Conservation (phyloP, 257 asterid genomes). For the Capsicum baccatum region DNA sequence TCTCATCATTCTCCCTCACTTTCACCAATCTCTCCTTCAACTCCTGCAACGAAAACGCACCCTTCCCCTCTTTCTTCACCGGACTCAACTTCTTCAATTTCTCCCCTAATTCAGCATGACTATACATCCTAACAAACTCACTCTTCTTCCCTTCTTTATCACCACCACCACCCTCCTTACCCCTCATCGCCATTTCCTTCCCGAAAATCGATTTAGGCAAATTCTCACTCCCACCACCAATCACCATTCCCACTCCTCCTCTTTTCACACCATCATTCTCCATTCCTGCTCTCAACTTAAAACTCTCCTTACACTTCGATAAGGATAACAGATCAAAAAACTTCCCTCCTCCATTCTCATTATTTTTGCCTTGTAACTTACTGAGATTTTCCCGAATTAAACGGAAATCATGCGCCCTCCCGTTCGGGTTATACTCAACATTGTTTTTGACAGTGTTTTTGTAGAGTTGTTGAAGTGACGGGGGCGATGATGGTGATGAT, state of each 20-base stretch:
- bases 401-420: background rate
- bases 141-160: background rate
- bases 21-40: conserved; percentile 61
- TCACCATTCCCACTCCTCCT: conserved; percentile 4
- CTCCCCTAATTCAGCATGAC: conserved; percentile 55
- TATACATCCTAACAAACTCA: conserved; percentile 36
- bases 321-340: background rate
- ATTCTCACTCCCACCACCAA: conserved; percentile 28
- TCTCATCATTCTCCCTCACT: conserved; percentile 49
- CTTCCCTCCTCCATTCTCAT: conserved; percentile 4
- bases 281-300: background rate
- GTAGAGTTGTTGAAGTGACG: conserved; percentile 49
- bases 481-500: background rate
- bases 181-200: conserved; percentile 33
- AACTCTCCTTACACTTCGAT: background rate
- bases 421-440: too few species aligned
- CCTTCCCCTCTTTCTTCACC: conserved; percentile 50
- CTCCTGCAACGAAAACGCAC: conserved; percentile 73
- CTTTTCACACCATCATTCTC: background rate
- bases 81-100: conserved; percentile 68
- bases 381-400: conserved; percentile 37
- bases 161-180: background rate
- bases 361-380: background rate
- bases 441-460: conserved; percentile 19
- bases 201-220: conserved; percentile 17